phyloP scores from a whole-genome alignment of 2,329 filamentous ascomycete genomes.

The Aureobasidium sp. region DNA sequence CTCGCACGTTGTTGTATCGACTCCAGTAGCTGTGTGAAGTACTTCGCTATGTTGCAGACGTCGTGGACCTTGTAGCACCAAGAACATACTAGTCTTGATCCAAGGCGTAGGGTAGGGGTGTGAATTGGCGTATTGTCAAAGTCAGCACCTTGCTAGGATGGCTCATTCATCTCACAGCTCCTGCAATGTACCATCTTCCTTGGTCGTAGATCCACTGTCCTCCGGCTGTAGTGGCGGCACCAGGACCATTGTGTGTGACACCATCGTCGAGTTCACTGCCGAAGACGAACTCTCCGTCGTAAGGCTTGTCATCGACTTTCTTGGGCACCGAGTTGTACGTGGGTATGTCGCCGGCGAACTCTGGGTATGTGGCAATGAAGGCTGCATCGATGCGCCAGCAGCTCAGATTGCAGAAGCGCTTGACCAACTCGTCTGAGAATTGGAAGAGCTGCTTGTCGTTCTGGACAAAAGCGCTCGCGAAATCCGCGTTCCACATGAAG shows the following conservation, averaged over 20 bases:
- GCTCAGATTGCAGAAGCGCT: slow-evolving; percentile 10
- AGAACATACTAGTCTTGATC: not conserved
- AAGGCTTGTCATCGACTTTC: slow-evolving; percentile 1
- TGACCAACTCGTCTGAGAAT: slow-evolving; percentile 7
- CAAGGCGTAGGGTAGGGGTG: not conserved
- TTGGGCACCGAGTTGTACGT: slow-evolving; percentile 10
- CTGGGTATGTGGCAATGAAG: slow-evolving; percentile 9
- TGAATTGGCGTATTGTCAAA: not conserved
- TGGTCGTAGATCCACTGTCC: slow-evolving; percentile 2
- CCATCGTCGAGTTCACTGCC: not conserved
- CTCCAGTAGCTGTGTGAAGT: not conserved
- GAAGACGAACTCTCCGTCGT: not conserved
- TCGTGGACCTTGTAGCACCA: not conserved
- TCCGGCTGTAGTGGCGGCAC: not conserved
- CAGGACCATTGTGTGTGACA: not conserved
- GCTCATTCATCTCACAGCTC: not conserved
- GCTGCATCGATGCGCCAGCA: slow-evolving; percentile 11
- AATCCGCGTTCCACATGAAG: slow-evolving; percentile 10
- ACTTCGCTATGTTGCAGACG: not conserved
- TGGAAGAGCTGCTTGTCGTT: slow-evolving; percentile 8
- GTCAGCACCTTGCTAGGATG: not conserved
- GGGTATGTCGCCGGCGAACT: slow-evolving; percentile 12
- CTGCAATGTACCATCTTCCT: slow-evolving; percentile 6
- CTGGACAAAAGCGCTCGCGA: not conserved
- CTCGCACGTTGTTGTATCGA: not conserved